These are phyloP conservation scores for Mucor saturninus DNA, from an alignment of 371 early-diverging fungal genomes.

Conservation along the genomic window DNA sequence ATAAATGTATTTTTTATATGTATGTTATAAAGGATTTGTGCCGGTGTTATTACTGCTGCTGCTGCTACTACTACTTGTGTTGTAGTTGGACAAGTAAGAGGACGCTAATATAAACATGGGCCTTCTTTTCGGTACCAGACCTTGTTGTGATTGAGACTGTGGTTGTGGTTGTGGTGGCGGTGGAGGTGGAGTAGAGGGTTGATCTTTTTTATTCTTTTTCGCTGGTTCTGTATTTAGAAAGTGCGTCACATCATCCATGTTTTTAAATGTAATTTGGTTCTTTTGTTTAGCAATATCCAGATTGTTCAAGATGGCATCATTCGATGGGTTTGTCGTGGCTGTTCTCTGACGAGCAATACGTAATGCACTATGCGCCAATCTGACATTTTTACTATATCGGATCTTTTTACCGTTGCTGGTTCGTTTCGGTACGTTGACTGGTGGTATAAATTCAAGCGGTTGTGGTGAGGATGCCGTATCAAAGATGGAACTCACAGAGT, in stretches of 20 bases:
- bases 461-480: conserved; percentile 22
- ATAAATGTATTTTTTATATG: too few species aligned
- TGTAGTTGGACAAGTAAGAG: conserved; percentile 31
- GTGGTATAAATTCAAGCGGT: conserved; percentile 23
- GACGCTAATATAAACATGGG: conserved; percentile 38
- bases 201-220: conserved; percentile 4
- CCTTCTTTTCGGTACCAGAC: conserved; percentile 23
- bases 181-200: not conserved
- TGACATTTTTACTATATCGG: conserved; percentile 45
- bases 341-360: conserved; percentile 42
- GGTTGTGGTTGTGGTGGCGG: not conserved
- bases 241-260: conserved; percentile 21
- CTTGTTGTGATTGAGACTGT: not conserved
- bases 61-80: conserved; percentile 10
- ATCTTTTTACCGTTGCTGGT: conserved; percentile 48
- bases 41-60: not conserved
- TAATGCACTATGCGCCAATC: conserved; percentile 44
- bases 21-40: too few species aligned
- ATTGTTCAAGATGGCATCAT: conserved; percentile 31
- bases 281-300: conserved; percentile 24
- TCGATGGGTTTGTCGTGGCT: conserved; percentile 18
- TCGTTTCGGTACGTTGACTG: conserved; percentile 38
- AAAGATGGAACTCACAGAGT: conserved; percentile 1
- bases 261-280: conserved; percentile 20
- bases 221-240: conserved; percentile 13